Base-by-base conservation (phyloP, 169 alveolate species). In the Cryptosporidium viatorum region DNA sequence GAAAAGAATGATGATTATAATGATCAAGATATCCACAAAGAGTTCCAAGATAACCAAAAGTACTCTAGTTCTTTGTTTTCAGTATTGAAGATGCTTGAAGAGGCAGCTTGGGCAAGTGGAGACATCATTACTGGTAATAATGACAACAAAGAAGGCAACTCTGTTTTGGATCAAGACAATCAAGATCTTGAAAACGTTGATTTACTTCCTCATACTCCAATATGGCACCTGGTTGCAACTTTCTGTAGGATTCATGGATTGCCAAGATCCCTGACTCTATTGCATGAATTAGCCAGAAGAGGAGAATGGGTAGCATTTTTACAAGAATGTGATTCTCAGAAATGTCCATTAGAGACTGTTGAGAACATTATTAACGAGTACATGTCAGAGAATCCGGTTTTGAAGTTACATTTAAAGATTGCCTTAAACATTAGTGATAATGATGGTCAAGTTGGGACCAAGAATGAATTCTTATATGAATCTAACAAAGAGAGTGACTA, bases 231-330 rank as follows among this genome's bases (percentile, higher is more conserved):
- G 21, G 95, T 93, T 6, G 94, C 93, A 6, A 85, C 91, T 29
- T 94, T 94, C 87, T 93, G 95, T 50, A 92, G 94, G 51, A 92
- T 91, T 3, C 96, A 93, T 84, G 91, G 85, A 35, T 92, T 93
- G 6, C 94, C 95, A 3, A 92, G 95, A 33, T 94, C 96, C 3
- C 80, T 95, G 59, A 95, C 96, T 14, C 74, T 95, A 65, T 93
- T 95, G 41, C 97, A 95, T 91, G 96, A 93, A 71, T 84, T 95
- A 21, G 97, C 97, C 12, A 92, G 96, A 37, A 93, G 93, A 91
- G 94, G 93, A 52, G 96, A 95, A 65, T 95, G 97, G 97, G 94
- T 95, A 55, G 87, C 91, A 73, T 93, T 94, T 45, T 84, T 94
- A 33, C 94, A 95, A 43, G 96, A 95, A 74, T 93, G 95, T 21